Evolutionary conservation across 2,329 filamentous ascomycete genomes (phyloP), one percentile per base, ranked within the genome.

Genomic region (Cadophora gregata): DNA sequence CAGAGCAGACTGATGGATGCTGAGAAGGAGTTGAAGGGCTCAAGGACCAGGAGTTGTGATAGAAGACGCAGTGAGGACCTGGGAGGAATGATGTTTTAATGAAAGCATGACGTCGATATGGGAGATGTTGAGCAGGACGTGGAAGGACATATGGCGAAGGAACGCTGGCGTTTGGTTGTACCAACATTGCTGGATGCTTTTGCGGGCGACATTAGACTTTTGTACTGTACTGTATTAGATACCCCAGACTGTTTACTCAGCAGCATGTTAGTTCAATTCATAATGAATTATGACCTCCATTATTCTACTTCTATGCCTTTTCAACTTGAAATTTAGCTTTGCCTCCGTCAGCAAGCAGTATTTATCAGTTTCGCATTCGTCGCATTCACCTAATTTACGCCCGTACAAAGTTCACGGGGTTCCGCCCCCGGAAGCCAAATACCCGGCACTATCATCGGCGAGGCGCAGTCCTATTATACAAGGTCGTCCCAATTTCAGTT

Each of bases 1-100:
- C 84, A 86, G 70, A 79, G 78, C 4, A 77, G 81, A 56, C 76
- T 86, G 56, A 84, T 86, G 82, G 83, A 85, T 63, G 80, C 82
- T 1, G 84, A 86, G 72, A 79, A 79, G 68, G 82, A 86, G 73
- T 78, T 78, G 63, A 78, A 75, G 68, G 67, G 59, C 19, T 63
- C 60, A 25, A 70, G 73, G 51, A 71, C 64, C 38, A 69, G 64
- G 42, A 76, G 70, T 21, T 72, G 70, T 59, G 67, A 68, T 29
- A 69, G 72, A 58, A 71, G 72, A 27, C 62, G 67, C 38, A 71
- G 69, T 45, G 69, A 69, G 14, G 71, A 71, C 45, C 27, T 58
- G 3, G 21, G 31, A 14, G 61, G 56, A 50, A 67, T 63, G 31
- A 60, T 58, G 58, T 5, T 42, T 33, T 65, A 33, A 59, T 58